Evolutionary conservation across 768 basidiomycete genomes (phyloP).

Genomic region (Russula compacta): DNA sequence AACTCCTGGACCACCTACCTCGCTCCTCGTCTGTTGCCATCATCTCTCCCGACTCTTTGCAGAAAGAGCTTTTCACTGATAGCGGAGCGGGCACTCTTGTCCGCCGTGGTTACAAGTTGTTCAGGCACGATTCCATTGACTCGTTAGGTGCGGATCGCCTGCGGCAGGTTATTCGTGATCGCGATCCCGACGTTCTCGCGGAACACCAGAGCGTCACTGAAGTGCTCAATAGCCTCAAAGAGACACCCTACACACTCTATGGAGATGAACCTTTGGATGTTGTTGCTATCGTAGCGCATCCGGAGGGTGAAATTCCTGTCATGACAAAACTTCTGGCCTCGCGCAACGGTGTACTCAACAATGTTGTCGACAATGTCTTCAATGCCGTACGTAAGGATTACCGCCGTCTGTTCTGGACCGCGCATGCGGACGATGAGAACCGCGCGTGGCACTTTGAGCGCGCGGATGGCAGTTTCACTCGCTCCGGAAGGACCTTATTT

Average conservation of each 20-base stretch:
- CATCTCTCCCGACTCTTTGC: conserved; percentile 85
- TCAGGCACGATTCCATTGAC: conserved; percentile 77
- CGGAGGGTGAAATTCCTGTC: conserved; percentile 79
- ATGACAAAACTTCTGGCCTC: conserved; percentile 89
- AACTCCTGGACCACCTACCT: conserved; percentile 94
- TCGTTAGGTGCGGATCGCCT: conserved; percentile 88
- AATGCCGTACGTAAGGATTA: conserved; percentile 94
- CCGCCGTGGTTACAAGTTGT: conserved; percentile 95
- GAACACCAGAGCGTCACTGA: conserved; percentile 83
- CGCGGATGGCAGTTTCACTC: conserved; percentile 94
- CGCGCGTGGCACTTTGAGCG: conserved; percentile 98
- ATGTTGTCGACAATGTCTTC: conserved; percentile 95
- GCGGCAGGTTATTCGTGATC: conserved; percentile 89
- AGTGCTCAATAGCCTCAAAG: conserved; percentile 72
- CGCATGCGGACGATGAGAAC: conserved; percentile 92
- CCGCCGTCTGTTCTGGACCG: conserved; percentile 94
- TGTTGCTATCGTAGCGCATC: conserved; percentile 88
- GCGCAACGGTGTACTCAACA: conserved; percentile 84
- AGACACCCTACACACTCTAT: conserved; percentile 85
- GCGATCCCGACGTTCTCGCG: conserved; percentile 82
- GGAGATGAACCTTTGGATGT: conserved; percentile 98
- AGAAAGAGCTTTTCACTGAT: conserved; percentile 98
- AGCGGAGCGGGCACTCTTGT: conserved; percentile 97
- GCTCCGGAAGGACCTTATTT: conserved; percentile 88
- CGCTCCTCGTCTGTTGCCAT: conserved; percentile 98